Evolutionary conservation across 805 yeast species (phyloP).

Genomic region (Candida nemodendra): DNA sequence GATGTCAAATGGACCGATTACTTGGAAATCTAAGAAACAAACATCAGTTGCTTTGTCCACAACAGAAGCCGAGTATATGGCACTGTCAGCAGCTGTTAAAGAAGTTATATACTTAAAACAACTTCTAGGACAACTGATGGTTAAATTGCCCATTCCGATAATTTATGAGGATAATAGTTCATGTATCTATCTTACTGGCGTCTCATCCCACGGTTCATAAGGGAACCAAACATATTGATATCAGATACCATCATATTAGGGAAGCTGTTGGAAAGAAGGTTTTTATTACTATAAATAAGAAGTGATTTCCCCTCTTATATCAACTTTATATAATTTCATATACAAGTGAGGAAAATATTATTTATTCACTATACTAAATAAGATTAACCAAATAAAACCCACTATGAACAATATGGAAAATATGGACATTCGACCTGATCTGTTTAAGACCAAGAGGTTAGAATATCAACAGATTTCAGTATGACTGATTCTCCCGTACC

Average conservation of each 20-base stretch:
- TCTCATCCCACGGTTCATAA: slow-evolving; percentile 2
- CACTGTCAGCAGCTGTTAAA: neutral
- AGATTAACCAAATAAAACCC: too few relatives aligned
- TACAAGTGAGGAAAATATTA: neutral
- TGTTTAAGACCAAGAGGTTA: too few relatives aligned
- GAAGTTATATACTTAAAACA: neutral
- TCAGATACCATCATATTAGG: slow-evolving; percentile 1
- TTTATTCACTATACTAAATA: neutral
- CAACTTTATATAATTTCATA: neutral
- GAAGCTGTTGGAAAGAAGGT: neutral
- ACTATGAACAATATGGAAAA: too few relatives aligned
- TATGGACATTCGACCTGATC: too few relatives aligned
- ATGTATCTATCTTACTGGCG: neutral
- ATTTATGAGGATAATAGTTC: neutral
- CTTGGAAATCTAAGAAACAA: neutral
- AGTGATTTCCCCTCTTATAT: neutral
- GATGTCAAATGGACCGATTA: neutral
- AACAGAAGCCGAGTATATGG: neutral
- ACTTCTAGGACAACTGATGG: neutral
- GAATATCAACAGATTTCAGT: too few relatives aligned
- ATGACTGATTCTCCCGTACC: too few relatives aligned
- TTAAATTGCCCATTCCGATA: neutral
- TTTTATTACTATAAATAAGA: too few relatives aligned
- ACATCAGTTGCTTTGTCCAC: neutral
- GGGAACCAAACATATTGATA: slow-evolving; percentile 5